Evolutionary conservation across 352 stramenopile genomes (phyloP).

Genomic region (Globisporangium cederbergense): DNA sequence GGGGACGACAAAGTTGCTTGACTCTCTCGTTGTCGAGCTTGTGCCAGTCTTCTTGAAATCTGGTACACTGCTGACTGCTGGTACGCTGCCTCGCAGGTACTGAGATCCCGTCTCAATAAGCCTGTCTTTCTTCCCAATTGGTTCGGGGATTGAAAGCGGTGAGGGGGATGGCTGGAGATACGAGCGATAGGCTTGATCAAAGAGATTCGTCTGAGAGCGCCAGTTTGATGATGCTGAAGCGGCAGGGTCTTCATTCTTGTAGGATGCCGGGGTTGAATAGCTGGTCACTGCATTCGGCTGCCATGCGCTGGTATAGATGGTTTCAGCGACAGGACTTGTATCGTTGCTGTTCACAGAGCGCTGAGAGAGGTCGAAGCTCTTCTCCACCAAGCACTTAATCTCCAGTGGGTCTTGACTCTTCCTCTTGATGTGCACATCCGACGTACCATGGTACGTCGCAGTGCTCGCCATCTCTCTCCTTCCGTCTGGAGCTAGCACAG

Average conservation of each 20-base stretch:
- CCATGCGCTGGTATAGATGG: background rate
- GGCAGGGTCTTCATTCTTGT: too few relatives aligned
- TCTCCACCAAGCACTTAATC: background rate
- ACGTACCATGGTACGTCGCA: background rate
- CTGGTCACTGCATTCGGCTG: background rate
- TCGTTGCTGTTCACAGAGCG: background rate
- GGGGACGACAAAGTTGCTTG: background rate
- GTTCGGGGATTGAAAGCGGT: background rate
- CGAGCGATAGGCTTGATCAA: background rate
- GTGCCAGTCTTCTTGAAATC: background rate
- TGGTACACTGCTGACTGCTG: background rate
- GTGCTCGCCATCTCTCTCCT: background rate
- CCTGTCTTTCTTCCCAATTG: background rate
- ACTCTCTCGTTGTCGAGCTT: background rate
- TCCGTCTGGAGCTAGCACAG: background rate
- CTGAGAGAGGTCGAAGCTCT: background rate
- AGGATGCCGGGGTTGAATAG: background rate
- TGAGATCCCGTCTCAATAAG: background rate
- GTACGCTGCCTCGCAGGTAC: background rate
- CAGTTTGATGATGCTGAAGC: background rate
- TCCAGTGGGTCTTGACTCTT: background rate
- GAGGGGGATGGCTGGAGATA: slow-evolving; percentile 1
- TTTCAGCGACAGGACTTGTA: background rate
- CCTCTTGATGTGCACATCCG: background rate
- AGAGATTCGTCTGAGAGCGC: background rate